Percentiles rank a stretch among this genome's conserved stretches.
phyloP scores from a whole-genome alignment of 768 basidiomycete species.

The Boletus rufocinnamomeus region DNA sequence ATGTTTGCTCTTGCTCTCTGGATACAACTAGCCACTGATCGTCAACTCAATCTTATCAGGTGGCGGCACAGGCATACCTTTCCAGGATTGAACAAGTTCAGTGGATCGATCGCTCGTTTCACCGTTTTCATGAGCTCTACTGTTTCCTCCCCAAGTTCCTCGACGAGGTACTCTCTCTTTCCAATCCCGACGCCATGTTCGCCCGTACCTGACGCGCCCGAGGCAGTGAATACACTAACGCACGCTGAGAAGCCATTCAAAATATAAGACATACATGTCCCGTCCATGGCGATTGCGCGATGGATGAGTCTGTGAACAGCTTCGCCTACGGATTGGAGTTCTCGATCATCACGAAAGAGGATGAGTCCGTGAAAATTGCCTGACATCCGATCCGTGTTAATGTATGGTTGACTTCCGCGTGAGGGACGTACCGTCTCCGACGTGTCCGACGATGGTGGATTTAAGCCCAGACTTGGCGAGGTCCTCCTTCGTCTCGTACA shows the following conservation, averaged over 20 bases:
- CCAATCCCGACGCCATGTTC: constrained; percentile 90
- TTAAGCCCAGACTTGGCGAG: constrained; percentile 54
- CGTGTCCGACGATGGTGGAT: constrained; percentile 81
- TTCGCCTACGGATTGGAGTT: constrained; percentile 52
- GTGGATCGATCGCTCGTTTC: constrained; percentile 77
- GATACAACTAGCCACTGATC: constrained; percentile 19
- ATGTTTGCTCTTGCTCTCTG: constrained; percentile 5
- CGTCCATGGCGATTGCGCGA: constrained; percentile 72
- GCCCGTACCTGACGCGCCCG: constrained; percentile 57
- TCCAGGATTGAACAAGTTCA: constrained; percentile 84
- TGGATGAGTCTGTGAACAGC: constrained; percentile 72
- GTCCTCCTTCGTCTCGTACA: constrained; percentile 79
- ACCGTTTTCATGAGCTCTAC: constrained; percentile 86
- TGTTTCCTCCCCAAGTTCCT: constrained; percentile 84
- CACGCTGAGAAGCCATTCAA: not conserved
- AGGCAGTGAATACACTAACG: not conserved
- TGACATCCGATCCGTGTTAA: constrained; percentile 11
- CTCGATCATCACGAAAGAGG: constrained; percentile 59
- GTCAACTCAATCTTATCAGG: not conserved
- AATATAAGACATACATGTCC: constrained; percentile 58
- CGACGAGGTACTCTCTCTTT: constrained; percentile 77
- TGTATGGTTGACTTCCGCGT: not conserved
- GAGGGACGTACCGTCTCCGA: constrained; percentile 67
- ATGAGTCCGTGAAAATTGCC: constrained; percentile 53
- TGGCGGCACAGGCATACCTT: constrained; percentile 44